Evolutionary conservation across 192 early-diverging fungal species (phyloP), one percentile per base, ranked within the genome.

Genomic region (Backusella sp.): DNA sequence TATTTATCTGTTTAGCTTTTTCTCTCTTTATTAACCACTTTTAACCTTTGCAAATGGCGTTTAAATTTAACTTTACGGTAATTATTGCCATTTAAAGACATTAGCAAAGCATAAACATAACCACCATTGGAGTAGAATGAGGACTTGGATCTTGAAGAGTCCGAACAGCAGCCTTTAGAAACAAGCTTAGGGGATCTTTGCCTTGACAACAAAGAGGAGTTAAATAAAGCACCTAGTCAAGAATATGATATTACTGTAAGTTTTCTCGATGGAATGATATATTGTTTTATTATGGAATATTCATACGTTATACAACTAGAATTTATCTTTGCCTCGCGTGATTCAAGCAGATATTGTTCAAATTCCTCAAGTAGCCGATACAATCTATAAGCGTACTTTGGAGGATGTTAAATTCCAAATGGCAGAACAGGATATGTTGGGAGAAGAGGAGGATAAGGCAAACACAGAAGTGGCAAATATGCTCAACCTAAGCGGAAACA

Each of bases 351-450:
- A 81, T 72, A 44, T 66, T 12, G 41, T 81, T 9, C 23, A 37
- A n/a, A 74, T 81, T 34, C 76, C 76, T 35, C 35, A n/a, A 11
- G 73, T 81, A 6, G 14, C 35, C 12, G 46, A 67, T 28, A n/a
- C 59, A 9, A 53, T 94, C 68, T 93, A 90, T 83, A 91, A 90
- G 77, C 90, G 93, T 7, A 91, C 88, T 62, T 77, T 95, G 14
- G 87, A 88, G 35, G 96, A 97, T 76, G 90, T 96, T 66, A 94
- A 93, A 78, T 93, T 94, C 73, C 93, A 95, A 66, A 83, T 95
- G 28, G 94, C 94, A 36, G 86, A 91, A 67, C 87, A 92, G 30
- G 94, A 95, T 59, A 86, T 82, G 9, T 84, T 91, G 80, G 84
- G 86, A 39, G 88, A 83, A 41, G 75, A 81, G 7, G 28, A 69